Evolutionary conservation across 148 eudicot genomes (phyloP), one percentile per base, ranked within the genome.

Genomic region (Diospyros kaki): DNA sequence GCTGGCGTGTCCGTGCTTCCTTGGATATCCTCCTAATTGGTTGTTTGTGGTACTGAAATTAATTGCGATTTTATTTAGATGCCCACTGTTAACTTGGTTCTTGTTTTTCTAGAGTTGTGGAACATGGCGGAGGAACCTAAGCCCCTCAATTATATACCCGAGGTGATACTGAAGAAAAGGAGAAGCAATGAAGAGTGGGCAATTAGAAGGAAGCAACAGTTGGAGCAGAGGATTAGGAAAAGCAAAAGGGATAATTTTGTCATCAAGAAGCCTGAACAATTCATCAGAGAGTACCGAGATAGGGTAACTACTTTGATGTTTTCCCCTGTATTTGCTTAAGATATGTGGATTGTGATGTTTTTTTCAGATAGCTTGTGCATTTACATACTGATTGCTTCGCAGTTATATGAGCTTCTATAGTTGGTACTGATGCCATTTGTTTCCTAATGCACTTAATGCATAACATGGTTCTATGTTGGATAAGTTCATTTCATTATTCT

Each of bases 131-230:
- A 80, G 54, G 84, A 78, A 38, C 86, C 82, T 40, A 48, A 77
- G 79, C 78, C 73, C 11, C 46, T 93, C 6, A 81, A 84, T 58
- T 92, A 89, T 55, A 82, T 94, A 15, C 82, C 86, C 15, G 97
- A 94, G 78, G 87, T 89, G n/a, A 80, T 95, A 17, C 80, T 95
- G 82, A 95, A 92, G 87, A 95, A 95, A 75, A 86, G 97, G 85
- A 95, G 81, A 68, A 88, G 77, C 71, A 95, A 89, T 50, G 98
- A 91, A 60, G 84, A 91, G 13, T 93, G 98, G 98, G 97, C 97
- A 3, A 84, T 88, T 50, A 77, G 87, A 71, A 90, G 92, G 75
- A 86, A 87, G 70, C 86, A 86, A 52, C 94, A 90, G 80, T 69
- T 92, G 77, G 81, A 86, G 28, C 88, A 95, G 79, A 83, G 87